phyloP scores from a whole-genome alignment of 306 rosid genomes.

The Casuarina equisetifolia region DNA sequence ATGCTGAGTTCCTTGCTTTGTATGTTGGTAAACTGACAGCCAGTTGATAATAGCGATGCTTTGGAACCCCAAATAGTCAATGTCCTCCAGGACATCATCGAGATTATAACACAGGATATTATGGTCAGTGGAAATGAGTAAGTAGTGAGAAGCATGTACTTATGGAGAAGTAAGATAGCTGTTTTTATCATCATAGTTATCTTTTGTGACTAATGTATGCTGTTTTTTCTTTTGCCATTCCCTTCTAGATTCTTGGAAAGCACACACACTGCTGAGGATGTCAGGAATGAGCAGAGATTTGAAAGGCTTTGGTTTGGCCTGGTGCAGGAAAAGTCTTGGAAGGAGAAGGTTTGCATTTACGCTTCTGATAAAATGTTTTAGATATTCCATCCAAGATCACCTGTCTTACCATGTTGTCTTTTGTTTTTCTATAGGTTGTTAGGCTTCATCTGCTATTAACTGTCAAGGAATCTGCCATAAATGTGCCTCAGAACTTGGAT shows the following conservation, averaged over 20 bases:
- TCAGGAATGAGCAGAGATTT: constrained; percentile 60
- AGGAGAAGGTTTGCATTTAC: constrained; percentile 63
- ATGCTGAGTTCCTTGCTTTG: neutral
- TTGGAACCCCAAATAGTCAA: constrained; percentile 61
- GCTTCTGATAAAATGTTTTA: constrained; percentile 4
- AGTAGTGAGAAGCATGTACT: constrained; percentile 34
- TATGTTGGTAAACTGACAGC: constrained; percentile 50
- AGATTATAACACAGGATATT: constrained; percentile 85
- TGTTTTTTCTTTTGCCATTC: constrained; percentile 31
- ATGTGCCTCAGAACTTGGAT: constrained; percentile 93
- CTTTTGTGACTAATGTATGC: constrained; percentile 21
- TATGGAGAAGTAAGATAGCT: constrained; percentile 8
- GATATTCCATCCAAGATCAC: constrained; percentile 13
- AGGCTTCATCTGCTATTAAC: constrained; percentile 94
- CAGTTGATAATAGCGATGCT: constrained; percentile 33
- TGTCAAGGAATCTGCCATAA: constrained; percentile 93
- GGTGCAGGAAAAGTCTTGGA: constrained; percentile 40
- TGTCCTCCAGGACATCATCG: constrained; percentile 88
- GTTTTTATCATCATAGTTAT: constrained; percentile 8
- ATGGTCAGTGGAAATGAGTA: constrained; percentile 68
- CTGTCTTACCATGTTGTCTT: constrained; percentile 30
- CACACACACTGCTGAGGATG: constrained; percentile 24
- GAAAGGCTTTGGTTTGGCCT: constrained; percentile 44
- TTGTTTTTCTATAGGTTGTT: constrained; percentile 54
- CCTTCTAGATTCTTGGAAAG: constrained; percentile 52